A percentile compares a stretch with the other conserved stretches of the same genome.
Conservation (phyloP, 176 grass and related monocot species). For the Cenchrus purpureus region DNA sequence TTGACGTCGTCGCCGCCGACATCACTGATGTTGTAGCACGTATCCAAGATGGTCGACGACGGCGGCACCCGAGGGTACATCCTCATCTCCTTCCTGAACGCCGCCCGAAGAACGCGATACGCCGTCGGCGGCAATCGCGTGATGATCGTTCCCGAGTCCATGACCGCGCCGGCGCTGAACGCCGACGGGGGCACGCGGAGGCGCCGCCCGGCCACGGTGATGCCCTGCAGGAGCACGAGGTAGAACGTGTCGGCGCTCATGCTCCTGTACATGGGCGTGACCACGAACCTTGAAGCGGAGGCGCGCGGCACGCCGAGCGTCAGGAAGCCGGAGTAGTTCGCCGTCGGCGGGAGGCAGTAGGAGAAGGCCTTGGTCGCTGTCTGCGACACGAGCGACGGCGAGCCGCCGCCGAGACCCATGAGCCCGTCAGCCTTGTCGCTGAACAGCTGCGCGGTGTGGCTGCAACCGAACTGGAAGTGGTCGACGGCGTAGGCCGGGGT, state of each 20-base stretch:
- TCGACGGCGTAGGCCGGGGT: not conserved
- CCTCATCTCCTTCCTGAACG: conserved; percentile 47
- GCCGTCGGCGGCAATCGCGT: conserved; percentile 55
- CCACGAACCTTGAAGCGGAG: not conserved
- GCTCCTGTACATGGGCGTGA: not conserved
- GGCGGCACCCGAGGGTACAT: conserved; percentile 38
- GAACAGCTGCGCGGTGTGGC: not conserved
- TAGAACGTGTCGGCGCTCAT: not conserved
- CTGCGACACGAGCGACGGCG: conserved; percentile 10
- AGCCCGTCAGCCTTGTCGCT: too few species aligned
- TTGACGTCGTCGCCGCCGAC: not conserved
- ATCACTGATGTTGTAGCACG: conserved; percentile 53
- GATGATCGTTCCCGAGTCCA: conserved; percentile 63
- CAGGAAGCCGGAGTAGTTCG: not conserved
- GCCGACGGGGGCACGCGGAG: conserved; percentile 35
- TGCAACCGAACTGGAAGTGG: not conserved
- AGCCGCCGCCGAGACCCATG: not conserved
- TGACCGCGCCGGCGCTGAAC: conserved; percentile 2
- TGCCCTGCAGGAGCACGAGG: conserved; percentile 29
- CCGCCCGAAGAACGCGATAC: conserved; percentile 44
- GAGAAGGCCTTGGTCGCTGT: not conserved
- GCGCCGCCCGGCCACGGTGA: conserved; percentile 45
- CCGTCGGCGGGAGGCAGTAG: not conserved
- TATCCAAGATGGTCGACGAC: conserved; percentile 49
- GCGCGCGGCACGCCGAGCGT: not conserved